Conservation (phyloP, 2,329 filamentous ascomycete genomes). For the Thelonectria blattea region DNA sequence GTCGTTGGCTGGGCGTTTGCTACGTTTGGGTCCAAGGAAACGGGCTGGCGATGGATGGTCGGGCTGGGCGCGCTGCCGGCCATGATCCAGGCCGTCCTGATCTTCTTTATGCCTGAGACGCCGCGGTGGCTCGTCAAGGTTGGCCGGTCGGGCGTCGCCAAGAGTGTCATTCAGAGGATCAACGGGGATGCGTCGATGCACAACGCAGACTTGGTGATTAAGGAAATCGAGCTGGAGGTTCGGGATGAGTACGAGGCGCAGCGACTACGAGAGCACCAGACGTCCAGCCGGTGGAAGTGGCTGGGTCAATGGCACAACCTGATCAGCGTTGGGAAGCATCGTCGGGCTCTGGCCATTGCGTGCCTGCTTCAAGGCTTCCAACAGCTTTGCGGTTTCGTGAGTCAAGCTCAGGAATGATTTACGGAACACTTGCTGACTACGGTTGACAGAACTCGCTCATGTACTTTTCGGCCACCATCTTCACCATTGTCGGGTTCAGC, state of each 20-base stretch:
- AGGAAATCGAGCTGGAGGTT: conserved; percentile 76
- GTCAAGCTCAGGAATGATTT: conserved; percentile 37
- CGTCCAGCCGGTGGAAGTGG: conserved; percentile 42
- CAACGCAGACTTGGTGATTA: conserved; percentile 66
- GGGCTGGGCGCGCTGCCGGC: conserved; percentile 83
- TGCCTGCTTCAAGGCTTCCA: conserved; percentile 87
- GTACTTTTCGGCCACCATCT: conserved; percentile 89
- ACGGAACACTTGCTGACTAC: conserved; percentile 14
- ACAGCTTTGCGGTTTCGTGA: conserved; percentile 83
- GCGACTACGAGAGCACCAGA: conserved; percentile 41
- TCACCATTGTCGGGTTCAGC: conserved; percentile 76
- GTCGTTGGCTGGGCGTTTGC: conserved; percentile 79
- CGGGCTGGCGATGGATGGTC: conserved; percentile 91
- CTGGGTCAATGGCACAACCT: conserved; percentile 59
- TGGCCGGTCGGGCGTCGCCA: conserved; percentile 66
- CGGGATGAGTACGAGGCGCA: conserved; percentile 68
- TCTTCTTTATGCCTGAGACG: conserved; percentile 82
- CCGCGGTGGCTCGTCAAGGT: conserved; percentile 84
- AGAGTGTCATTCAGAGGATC: conserved; percentile 67
- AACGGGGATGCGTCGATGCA: conserved; percentile 58
- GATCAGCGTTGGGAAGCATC: conserved; percentile 65
- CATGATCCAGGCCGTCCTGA: conserved; percentile 68
- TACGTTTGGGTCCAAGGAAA: conserved; percentile 53
- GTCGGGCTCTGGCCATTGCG: conserved; percentile 81
- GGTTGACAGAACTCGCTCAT: conserved; percentile 76